Percentiles rank a stretch among this genome's conserved stretches.
These are phyloP conservation scores for Pestalotiopsis sp. DNA, from an alignment of 2,329 filamentous ascomycete genomes.

Conservation along the genomic window DNA sequence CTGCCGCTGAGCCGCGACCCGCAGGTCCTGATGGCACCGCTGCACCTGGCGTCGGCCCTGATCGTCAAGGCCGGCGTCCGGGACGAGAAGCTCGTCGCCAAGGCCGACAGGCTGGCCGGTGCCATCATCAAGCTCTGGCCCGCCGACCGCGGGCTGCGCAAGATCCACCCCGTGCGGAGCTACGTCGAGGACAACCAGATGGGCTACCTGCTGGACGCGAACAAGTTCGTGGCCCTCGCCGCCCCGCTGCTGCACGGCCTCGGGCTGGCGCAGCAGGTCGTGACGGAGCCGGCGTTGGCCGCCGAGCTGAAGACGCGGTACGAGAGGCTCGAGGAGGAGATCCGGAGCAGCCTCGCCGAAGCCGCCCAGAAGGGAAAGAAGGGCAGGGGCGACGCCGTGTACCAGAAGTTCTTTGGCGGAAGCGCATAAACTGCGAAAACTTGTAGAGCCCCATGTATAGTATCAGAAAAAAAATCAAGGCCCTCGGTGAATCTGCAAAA, in stretches of 20 bases:
- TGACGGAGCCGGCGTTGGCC: constrained; percentile 36
- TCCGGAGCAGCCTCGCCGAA: constrained; percentile 26
- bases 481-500: neutral
- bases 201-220: constrained; percentile 34
- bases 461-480: neutral
- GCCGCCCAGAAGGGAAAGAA: constrained; percentile 19
- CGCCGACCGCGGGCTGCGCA: constrained; percentile 33
- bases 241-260: constrained; percentile 46
- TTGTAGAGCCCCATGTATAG: constrained; percentile 5
- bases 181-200: constrained; percentile 28
- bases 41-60: constrained; percentile 45
- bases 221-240: constrained; percentile 37
- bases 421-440: constrained; percentile 1
- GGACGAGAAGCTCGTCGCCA: constrained; percentile 27
- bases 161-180: constrained; percentile 36
- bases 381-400: constrained; percentile 30
- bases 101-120: constrained; percentile 38
- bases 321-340: constrained; percentile 37
- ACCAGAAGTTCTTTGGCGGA: constrained; percentile 31
- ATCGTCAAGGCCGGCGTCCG: constrained; percentile 32
- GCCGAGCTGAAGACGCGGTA: constrained; percentile 40
- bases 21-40: constrained; percentile 40
- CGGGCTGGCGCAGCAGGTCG: constrained; percentile 43
- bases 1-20: constrained; percentile 42
- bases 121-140: constrained; percentile 44